Conservation (phyloP, 805 yeast genomes). For the Kuraishia ogatae region DNA sequence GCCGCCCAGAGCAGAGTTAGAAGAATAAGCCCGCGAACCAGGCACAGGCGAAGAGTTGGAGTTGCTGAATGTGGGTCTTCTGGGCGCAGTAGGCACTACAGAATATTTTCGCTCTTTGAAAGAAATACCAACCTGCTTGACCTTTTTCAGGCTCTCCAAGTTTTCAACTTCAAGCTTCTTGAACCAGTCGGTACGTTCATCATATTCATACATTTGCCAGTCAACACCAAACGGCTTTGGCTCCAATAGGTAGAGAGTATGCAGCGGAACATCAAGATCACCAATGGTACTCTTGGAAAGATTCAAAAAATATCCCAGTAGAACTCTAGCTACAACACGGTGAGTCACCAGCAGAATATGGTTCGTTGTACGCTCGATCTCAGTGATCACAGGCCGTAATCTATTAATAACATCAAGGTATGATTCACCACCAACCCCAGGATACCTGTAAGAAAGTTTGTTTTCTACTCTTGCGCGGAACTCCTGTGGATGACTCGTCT, state of each 20-base stretch:
- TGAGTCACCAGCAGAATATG: conserved; percentile 81
- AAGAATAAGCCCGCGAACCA: not conserved
- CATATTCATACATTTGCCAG: conserved; percentile 83
- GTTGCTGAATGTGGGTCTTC: conserved; percentile 6
- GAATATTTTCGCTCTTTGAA: conserved; percentile 63
- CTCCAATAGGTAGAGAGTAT: conserved; percentile 82
- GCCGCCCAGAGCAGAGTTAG: not conserved
- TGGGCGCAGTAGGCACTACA: conserved; percentile 71
- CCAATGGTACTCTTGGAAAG: conserved; percentile 73
- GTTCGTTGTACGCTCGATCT: conserved; percentile 84
- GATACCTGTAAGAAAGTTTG: conserved; percentile 83
- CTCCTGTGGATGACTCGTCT: conserved; percentile 63
- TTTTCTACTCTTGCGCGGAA: conserved; percentile 66
- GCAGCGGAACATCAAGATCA: conserved; percentile 87
- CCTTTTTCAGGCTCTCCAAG: conserved; percentile 46
- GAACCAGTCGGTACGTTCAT: conserved; percentile 73
- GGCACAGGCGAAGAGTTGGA: not conserved
- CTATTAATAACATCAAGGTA: conserved; percentile 90
- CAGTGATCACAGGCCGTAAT: conserved; percentile 82
- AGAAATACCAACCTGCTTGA: conserved; percentile 63
- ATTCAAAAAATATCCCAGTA: conserved; percentile 84
- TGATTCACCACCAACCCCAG: conserved; percentile 96
- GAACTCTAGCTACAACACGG: conserved; percentile 81
- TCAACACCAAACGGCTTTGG: conserved; percentile 95
- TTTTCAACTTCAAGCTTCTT: conserved; percentile 40